These are phyloP conservation scores for Hypoxylon sp. DNA, from an alignment of 2,329 filamentous ascomycete species.

Conservation along the genomic window DNA sequence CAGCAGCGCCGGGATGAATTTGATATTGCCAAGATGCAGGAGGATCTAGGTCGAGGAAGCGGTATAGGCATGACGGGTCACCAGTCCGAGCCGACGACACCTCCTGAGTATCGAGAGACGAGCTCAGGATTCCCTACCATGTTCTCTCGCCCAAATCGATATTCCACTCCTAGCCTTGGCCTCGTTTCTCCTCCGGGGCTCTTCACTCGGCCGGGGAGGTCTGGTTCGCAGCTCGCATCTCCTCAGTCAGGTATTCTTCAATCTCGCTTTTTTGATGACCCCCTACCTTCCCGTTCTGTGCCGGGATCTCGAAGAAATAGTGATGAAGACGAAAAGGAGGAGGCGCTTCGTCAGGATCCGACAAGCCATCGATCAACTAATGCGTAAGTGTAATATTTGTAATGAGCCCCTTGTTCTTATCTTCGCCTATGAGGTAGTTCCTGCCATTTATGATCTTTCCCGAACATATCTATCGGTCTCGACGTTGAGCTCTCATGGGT, in stretches of 20 bases:
- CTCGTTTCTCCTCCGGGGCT: slow-evolving; percentile 84
- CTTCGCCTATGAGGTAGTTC: slow-evolving; percentile 20
- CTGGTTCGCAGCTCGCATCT: slow-evolving; percentile 84
- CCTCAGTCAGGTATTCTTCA: slow-evolving; percentile 76
- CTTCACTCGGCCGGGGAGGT: slow-evolving; percentile 80
- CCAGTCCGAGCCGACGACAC: slow-evolving; percentile 95
- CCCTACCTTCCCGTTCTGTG: slow-evolving; percentile 85
- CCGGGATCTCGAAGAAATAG: slow-evolving; percentile 91
- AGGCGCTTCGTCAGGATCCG: slow-evolving; percentile 77
- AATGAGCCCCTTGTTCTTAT: background rate
- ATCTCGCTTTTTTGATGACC: slow-evolving; percentile 72
- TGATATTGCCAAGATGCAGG: slow-evolving; percentile 87
- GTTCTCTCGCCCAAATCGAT: slow-evolving; percentile 87
- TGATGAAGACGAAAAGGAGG: slow-evolving; percentile 89
- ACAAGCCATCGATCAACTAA: slow-evolving; percentile 81
- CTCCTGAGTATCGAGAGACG: slow-evolving; percentile 88
- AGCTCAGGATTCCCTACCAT: slow-evolving; percentile 79
- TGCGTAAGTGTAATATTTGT: slow-evolving; percentile 74
- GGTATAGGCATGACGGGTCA: slow-evolving; percentile 73
- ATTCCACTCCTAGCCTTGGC: slow-evolving; percentile 90
- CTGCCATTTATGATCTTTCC: background rate
- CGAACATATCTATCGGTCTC: background rate
- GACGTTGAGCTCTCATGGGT: background rate
- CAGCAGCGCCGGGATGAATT: slow-evolving; percentile 86
- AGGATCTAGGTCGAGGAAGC: slow-evolving; percentile 75